Evolutionary conservation across 2,329 filamentous ascomycete species (phyloP).

Genomic region (Paecilomyces sp.): DNA sequence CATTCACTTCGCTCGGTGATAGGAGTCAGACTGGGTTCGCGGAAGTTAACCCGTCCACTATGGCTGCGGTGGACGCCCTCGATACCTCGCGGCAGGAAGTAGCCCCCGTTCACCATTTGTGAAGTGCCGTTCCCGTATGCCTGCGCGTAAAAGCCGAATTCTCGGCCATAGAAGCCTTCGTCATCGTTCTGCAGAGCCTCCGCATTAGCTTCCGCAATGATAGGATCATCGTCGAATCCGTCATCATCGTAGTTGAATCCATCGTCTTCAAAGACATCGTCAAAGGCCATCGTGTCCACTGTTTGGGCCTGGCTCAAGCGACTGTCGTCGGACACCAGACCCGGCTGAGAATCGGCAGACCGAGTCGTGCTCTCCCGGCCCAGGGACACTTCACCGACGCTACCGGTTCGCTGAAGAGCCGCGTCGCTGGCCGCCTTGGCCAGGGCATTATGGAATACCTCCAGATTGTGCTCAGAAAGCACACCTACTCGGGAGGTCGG

Average conservation of each 20-base stretch:
- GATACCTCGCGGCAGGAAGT: conserved; percentile 71
- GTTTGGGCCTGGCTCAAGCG: conserved; percentile 42
- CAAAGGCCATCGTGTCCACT: conserved; percentile 30
- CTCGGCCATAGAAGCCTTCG: conserved; percentile 90
- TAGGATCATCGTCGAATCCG: conserved; percentile 74
- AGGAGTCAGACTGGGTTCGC: conserved; percentile 87
- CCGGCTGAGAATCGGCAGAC: conserved; percentile 34
- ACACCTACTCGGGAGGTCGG: conserved; percentile 25
- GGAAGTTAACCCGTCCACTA: conserved; percentile 66
- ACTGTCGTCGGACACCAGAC: conserved; percentile 44
- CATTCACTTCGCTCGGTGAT: conserved; percentile 96
- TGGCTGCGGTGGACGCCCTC: conserved; percentile 56
- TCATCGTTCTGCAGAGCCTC: conserved; percentile 86
- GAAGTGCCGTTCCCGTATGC: conserved; percentile 42
- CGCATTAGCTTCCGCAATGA: conserved; percentile 92
- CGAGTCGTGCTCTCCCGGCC: conserved; percentile 28
- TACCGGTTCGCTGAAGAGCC: conserved; percentile 59
- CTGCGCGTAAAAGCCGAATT: conserved; percentile 89
- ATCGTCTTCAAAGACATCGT: conserved; percentile 34
- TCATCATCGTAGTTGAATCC: conserved; percentile 52
- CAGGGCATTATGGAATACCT: conserved; percentile 75
- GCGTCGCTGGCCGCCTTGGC: conserved; percentile 75
- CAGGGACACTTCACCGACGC: conserved; percentile 36
- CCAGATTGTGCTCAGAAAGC: conserved; percentile 51
- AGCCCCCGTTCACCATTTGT: conserved; percentile 73